phyloP scores from a whole-genome alignment of 768 basidiomycete genomes.

The Russula sp. region DNA sequence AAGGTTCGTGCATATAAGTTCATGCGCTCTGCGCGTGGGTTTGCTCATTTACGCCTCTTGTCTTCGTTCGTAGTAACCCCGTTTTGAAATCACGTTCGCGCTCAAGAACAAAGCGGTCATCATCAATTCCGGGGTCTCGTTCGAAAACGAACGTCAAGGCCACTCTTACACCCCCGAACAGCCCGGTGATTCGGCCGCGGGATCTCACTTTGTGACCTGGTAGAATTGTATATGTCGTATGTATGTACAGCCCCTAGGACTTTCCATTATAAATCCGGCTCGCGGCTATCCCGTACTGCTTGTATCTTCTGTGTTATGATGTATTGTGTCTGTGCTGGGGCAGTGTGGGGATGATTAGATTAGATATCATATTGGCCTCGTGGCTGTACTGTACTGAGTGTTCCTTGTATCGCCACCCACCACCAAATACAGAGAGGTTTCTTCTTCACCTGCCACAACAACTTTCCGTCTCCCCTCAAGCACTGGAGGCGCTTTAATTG shows the following conservation, averaged over 20 bases:
- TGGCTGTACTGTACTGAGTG: not conserved
- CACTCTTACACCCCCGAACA: conserved; percentile 18
- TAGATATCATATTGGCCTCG: conserved; percentile 6
- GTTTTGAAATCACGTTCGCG: conserved; percentile 18
- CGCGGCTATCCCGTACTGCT: not conserved
- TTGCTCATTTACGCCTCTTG: conserved; percentile 10
- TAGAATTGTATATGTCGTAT: conserved; percentile 1
- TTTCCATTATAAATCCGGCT: not conserved
- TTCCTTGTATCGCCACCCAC: conserved; percentile 14
- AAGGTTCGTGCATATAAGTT: conserved; percentile 10
- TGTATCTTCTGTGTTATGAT: not conserved
- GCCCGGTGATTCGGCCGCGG: conserved; percentile 1
- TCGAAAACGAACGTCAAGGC: conserved; percentile 12
- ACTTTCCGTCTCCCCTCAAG: not conserved
- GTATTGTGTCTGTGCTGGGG: not conserved
- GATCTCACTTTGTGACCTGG: conserved; percentile 3
- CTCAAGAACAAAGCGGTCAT: conserved; percentile 13
- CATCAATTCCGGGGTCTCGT: conserved; percentile 4
- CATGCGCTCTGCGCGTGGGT: conserved; percentile 14
- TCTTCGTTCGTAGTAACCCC: conserved; percentile 11
- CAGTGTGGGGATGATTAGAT: conserved; percentile 8
- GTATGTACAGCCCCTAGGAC: not conserved
- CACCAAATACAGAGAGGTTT: conserved; percentile 17
- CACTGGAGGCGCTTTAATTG: not conserved
- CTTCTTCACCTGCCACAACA: conserved; percentile 4